phyloP scores from a whole-genome alignment of 2,329 filamentous ascomycete genomes.

The Calonectria hawksworthii region DNA sequence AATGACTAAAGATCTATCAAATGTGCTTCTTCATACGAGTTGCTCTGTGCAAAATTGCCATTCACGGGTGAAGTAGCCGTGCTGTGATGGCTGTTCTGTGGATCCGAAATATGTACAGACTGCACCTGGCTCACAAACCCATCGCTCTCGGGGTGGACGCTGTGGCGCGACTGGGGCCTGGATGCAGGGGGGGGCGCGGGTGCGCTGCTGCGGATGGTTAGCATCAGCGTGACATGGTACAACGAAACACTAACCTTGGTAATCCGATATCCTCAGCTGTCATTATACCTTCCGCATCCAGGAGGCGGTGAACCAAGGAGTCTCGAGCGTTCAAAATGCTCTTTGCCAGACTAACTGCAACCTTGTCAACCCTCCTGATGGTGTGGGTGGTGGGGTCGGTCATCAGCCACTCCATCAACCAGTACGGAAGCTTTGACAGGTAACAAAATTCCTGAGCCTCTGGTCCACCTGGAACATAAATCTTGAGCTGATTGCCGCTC shows the following conservation, averaged over 20 bases:
- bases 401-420: constrained; percentile 44
- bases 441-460: constrained; percentile 39
- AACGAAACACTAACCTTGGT: neutral
- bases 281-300: constrained; percentile 21
- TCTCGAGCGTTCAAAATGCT: constrained; percentile 31
- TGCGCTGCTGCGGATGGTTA: neutral
- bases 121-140: neutral
- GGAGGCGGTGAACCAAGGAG: neutral
- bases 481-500: constrained; percentile 30
- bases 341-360: constrained; percentile 33
- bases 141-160: neutral
- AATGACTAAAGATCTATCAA: neutral
- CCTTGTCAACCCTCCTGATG: constrained; percentile 26
- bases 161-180: neutral
- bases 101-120: neutral
- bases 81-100: neutral
- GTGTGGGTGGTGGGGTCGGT: constrained; percentile 31
- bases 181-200: neutral
- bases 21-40: neutral
- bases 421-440: constrained; percentile 35
- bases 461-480: constrained; percentile 34
- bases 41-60: neutral
- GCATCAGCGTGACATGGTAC: neutral
- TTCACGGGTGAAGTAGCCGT: neutral
- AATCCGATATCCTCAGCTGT: neutral